A percentile compares a stretch with the other conserved stretches of the same genome.
phyloP scores from a whole-genome alignment of 176 grass and related monocot species.

The Carex littledalei region DNA sequence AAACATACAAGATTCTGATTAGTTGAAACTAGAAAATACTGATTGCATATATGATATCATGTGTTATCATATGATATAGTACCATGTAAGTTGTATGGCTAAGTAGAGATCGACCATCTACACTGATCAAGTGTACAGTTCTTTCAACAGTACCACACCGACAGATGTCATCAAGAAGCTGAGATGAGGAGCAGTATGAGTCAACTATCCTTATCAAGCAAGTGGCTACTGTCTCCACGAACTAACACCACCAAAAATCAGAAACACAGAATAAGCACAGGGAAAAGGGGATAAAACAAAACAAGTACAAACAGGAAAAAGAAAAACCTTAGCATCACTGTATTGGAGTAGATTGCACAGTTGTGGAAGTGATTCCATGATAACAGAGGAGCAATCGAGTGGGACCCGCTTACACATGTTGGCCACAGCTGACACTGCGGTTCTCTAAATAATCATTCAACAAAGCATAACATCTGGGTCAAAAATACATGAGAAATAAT shows the following conservation, averaged over 20 bases:
- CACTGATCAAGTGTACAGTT: conserved; percentile 57
- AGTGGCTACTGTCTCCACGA: conserved; percentile 66
- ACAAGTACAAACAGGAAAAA: neutral
- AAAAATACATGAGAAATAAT: neutral
- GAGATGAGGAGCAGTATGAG: conserved; percentile 49
- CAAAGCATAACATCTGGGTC: conserved; percentile 15
- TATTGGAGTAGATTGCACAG: conserved; percentile 78
- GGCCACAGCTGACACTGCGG: conserved; percentile 60
- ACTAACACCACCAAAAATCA: conserved; percentile 40
- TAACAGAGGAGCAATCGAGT: conserved; percentile 48
- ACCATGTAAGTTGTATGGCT: conserved; percentile 56
- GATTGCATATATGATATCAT: neutral
- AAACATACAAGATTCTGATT: neutral
- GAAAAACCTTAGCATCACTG: conserved; percentile 57
- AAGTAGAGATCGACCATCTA: conserved; percentile 39
- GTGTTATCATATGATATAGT: conserved; percentile 24
- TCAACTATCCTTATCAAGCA: conserved; percentile 72
- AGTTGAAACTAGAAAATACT: neutral
- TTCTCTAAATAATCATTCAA: conserved; percentile 49
- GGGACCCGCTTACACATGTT: conserved; percentile 74
- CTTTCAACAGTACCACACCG: conserved; percentile 55
- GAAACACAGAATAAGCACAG: neutral
- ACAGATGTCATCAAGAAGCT: conserved; percentile 76
- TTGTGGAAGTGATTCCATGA: conserved; percentile 56
- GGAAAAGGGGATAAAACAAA: neutral